Percentiles rank a stretch among this genome's conserved stretches.
These are phyloP conservation scores for Penicillium freii DNA, from an alignment of 2,329 filamentous ascomycete species.

Conservation along the genomic window DNA sequence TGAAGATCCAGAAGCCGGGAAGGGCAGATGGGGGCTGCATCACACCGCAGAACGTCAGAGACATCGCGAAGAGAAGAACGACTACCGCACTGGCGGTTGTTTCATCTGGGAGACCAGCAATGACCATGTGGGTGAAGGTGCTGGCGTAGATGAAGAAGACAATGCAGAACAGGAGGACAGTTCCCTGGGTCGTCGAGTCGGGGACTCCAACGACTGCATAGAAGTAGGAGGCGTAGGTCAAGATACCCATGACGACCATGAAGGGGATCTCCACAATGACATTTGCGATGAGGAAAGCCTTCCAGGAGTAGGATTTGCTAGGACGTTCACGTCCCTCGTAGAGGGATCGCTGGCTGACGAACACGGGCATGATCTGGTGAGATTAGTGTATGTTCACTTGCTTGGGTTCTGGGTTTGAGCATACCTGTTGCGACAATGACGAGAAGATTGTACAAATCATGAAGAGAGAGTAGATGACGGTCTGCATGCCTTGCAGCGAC, in stretches of 20 bases:
- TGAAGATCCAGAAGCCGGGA: constrained; percentile 67
- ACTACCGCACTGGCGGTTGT: constrained; percentile 73
- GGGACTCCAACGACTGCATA: constrained; percentile 68
- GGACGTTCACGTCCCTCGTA: constrained; percentile 85
- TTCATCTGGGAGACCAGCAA: constrained; percentile 71
- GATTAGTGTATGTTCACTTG: constrained; percentile 5
- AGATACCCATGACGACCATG: constrained; percentile 69
- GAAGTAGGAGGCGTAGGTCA: constrained; percentile 81
- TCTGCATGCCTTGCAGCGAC: constrained; percentile 73
- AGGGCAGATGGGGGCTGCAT: constrained; percentile 63
- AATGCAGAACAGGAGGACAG: constrained; percentile 75
- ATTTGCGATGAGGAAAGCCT: constrained; percentile 78
- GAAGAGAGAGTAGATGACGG: constrained; percentile 83
- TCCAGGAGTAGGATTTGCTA: constrained; percentile 81
- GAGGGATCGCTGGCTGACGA: constrained; percentile 74
- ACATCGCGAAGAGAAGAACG: constrained; percentile 75
- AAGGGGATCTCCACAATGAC: constrained; percentile 83
- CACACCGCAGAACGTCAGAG: constrained; percentile 72
- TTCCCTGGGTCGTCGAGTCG: constrained; percentile 65
- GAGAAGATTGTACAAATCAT: constrained; percentile 72
- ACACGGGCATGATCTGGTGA: constrained; percentile 67
- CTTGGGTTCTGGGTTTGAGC: not conserved
- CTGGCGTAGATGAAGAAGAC: constrained; percentile 76
- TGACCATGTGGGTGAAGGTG: constrained; percentile 77
- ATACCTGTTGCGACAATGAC: constrained; percentile 19